Conservation (phyloP, 345 rosid species). For the Pistacia vera region DNA sequence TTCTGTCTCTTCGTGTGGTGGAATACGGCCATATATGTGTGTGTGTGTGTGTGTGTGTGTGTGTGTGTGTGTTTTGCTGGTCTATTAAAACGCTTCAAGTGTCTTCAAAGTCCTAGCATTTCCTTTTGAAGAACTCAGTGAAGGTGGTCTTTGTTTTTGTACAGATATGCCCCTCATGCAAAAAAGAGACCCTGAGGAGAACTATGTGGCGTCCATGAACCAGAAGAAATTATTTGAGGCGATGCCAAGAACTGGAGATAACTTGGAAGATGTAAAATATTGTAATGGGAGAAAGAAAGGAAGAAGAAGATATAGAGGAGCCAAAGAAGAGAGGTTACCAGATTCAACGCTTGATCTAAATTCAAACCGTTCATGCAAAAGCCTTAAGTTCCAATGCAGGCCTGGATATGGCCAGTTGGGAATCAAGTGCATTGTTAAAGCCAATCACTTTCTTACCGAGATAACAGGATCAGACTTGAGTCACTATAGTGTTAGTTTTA, state of each 20-base stretch:
- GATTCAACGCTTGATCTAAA: slow-evolving; percentile 15
- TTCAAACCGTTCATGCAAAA: slow-evolving; percentile 27
- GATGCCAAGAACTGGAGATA: slow-evolving; percentile 17
- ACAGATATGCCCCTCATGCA: slow-evolving; percentile 32
- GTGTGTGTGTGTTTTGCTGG: neutral
- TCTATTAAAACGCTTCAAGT: neutral
- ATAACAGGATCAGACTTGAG: slow-evolving; percentile 36
- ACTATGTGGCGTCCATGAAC: slow-evolving; percentile 11
- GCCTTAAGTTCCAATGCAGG: slow-evolving; percentile 29
- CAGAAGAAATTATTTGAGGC: slow-evolving; percentile 21
- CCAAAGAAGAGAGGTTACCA: slow-evolving; percentile 19
- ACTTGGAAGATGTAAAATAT: slow-evolving; percentile 22
- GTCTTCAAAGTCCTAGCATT: neutral
- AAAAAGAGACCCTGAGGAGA: slow-evolving; percentile 30
- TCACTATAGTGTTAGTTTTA: slow-evolving; percentile 39
- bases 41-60: neutral
- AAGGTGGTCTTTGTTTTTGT: slow-evolving; percentile 8
- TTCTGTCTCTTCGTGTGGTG: slow-evolving; percentile 8
- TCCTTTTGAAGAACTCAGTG: neutral
- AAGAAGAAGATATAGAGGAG: slow-evolving; percentile 25
- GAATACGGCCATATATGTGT: neutral
- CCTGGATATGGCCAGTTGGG: slow-evolving; percentile 41
- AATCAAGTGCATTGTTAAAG: slow-evolving; percentile 39
- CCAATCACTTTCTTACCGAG: slow-evolving; percentile 47
- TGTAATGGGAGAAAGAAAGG: slow-evolving; percentile 14